A percentile compares a stretch with the other conserved stretches of the same genome.
Evolutionary conservation across 1,284 basidiomycete species (phyloP).

Genomic region (Ceraceosorus bombacis): DNA sequence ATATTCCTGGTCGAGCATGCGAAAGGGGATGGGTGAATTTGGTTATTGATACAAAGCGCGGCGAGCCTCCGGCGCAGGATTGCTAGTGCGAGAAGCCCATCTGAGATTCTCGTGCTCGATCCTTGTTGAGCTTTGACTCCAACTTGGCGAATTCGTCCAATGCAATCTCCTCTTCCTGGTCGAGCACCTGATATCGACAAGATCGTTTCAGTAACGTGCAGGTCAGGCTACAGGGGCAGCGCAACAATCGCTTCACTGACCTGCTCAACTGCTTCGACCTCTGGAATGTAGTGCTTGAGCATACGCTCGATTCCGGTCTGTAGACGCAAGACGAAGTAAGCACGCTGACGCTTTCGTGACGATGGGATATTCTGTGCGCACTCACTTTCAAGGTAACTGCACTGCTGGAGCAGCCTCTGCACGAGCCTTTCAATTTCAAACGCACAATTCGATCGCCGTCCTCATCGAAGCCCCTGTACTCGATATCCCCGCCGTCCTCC

Average conservation of each 20-base stretch:
- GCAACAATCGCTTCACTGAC: constrained; percentile 50
- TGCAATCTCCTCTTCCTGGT: constrained; percentile 81
- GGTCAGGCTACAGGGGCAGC: too few species aligned
- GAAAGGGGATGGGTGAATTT: too few species aligned
- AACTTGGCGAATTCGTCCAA: constrained; percentile 85
- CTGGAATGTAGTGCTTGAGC: constrained; percentile 98
- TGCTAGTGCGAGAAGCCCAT: constrained; percentile 3
- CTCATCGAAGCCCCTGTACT: constrained; percentile 66
- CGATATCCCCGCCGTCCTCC: constrained; percentile 86
- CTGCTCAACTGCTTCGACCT: constrained; percentile 95
- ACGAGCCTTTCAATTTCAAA: constrained; percentile 90
- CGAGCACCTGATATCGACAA: constrained; percentile 60
- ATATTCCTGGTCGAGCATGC: too few species aligned
- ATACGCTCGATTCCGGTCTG: constrained; percentile 65
- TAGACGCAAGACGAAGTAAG: too few species aligned
- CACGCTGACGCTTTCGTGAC: too few species aligned
- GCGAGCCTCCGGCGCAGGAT: too few species aligned
- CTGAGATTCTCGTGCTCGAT: constrained; percentile 9
- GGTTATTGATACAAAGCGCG: too few species aligned
- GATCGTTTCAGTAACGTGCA: not conserved
- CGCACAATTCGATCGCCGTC: constrained; percentile 56
- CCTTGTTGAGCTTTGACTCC: constrained; percentile 61
- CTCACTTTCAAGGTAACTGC: constrained; percentile 82
- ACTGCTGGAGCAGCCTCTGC: constrained; percentile 84
- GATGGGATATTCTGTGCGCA: too few species aligned